These are phyloP conservation scores for Apiotrichum montevideense DNA, from an alignment of 1,284 basidiomycete species.

Conservation along the genomic window DNA sequence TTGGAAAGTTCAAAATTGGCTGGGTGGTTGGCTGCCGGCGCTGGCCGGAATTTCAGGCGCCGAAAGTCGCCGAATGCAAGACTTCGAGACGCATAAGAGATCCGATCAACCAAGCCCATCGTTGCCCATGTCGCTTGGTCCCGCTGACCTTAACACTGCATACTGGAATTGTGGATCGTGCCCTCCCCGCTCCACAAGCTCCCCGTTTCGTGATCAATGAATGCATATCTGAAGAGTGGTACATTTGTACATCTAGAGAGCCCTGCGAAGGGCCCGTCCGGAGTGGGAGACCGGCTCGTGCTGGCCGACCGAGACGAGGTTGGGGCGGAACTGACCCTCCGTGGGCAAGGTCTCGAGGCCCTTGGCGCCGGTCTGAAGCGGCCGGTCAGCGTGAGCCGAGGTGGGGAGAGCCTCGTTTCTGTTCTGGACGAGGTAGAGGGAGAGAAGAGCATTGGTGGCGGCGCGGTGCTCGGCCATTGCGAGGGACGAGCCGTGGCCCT, in stretches of 20 bases:
- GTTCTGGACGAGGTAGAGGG: slow-evolving; percentile 34
- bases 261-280: slow-evolving; percentile 6
- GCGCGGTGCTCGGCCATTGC: slow-evolving; percentile 95
- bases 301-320: not conserved
- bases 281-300: slow-evolving; percentile 13
- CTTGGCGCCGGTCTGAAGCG: slow-evolving; percentile 1
- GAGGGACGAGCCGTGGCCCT: slow-evolving; percentile 87
- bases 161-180: too few species aligned
- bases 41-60: too few species aligned
- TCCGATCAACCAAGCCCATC: too few species aligned
- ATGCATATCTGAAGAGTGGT: slow-evolving; percentile 12
- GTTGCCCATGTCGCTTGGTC: too few species aligned
- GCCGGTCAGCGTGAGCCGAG: slow-evolving; percentile 5
- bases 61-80: too few species aligned
- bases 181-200: too few species aligned
- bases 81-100: too few species aligned
- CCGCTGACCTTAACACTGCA: too few species aligned
- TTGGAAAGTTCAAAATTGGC: too few species aligned
- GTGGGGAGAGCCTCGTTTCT: slow-evolving; percentile 10
- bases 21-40: too few species aligned
- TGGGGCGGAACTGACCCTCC: not conserved
- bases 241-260: slow-evolving; percentile 2
- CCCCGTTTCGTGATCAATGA: slow-evolving; percentile 7
- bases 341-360: slow-evolving; percentile 2
- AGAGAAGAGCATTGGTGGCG: slow-evolving; percentile 41